Percentiles rank a stretch among this genome's conserved stretches.
Evolutionary conservation across 73 alveolate genomes (phyloP).

Genomic region (Paramecium pentaurelia): DNA sequence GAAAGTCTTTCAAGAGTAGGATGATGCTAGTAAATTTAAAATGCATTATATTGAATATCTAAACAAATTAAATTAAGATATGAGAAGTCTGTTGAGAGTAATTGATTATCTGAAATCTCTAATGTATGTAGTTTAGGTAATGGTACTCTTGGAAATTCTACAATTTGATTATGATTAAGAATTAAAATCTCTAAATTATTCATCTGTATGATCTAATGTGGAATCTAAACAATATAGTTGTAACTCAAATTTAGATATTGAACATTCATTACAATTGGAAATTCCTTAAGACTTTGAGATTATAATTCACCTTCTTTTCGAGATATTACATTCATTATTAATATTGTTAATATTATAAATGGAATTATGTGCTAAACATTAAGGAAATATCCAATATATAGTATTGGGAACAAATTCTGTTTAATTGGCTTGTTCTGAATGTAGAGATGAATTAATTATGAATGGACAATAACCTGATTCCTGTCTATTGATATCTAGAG

Average conservation of each 20-base stretch:
- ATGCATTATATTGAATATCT: background rate
- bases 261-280: background rate
- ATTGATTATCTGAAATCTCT: background rate
- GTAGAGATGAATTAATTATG: background rate
- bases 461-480: background rate
- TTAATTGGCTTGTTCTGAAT: background rate
- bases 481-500: background rate
- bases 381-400: background rate
- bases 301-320: background rate
- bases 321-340: background rate
- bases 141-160: background rate
- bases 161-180: background rate
- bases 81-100: background rate
- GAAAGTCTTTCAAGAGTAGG: background rate
- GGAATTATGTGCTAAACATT: background rate
- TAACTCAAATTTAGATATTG: background rate
- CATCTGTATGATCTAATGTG: background rate
- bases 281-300: background rate
- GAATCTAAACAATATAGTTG: background rate
- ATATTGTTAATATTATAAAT: background rate
- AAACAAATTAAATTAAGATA: background rate
- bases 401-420: background rate
- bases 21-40: background rate
- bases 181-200: background rate
- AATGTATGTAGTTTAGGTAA: background rate